Evolutionary conservation across 208 protist species (phyloP), one percentile per base, ranked within the genome.

Genomic region (Strigomonas culicis): DNA sequence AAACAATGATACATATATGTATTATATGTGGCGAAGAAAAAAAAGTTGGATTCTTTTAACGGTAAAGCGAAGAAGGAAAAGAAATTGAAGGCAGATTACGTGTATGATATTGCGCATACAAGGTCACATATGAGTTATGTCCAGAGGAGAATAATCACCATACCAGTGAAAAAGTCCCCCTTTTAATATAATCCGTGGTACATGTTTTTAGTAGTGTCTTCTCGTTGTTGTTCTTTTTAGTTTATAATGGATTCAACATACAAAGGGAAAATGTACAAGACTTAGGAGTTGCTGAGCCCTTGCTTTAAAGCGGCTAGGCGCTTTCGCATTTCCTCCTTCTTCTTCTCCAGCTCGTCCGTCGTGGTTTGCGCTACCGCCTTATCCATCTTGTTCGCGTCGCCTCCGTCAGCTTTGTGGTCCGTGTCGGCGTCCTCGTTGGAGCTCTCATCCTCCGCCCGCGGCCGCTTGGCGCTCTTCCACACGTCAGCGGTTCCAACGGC

Each of bases 291-390:
- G 10, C 10, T 10, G 10, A 39, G 61, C n/a, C 66, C 70, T 31
- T 64, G 69, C 52, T 84, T 80, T n/a, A 91, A 36, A 7, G 69
- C 74, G 10, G 73, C 72, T 21, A 92, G 51, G 4, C 81, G 78
- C 28, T 73, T 76, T 24, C 81, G 81, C 51, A 80, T 74, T 11
- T 72, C 77, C 56, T 78, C 72, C 56, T 82, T 83, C 36, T 68
- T 77, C 25, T 65, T 60, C 59, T 82, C 56, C 63, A 90, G 63
- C 21, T 80, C 71, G 7, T 58, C 41, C 34, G 64, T 74, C 52
- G 61, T 39, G 0, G 25, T 32, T 1, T 70, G 63, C 10, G 22
- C 27, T 13, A 41, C 27, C 15, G 43, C 17, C 28, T 3, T 24
- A 50, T 15, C 30, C 15, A 17, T 43, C 19, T 30, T 46, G 41